phyloP scores from a whole-genome alignment of 352 stramenopile species.

The Blastocystis hominis region DNA sequence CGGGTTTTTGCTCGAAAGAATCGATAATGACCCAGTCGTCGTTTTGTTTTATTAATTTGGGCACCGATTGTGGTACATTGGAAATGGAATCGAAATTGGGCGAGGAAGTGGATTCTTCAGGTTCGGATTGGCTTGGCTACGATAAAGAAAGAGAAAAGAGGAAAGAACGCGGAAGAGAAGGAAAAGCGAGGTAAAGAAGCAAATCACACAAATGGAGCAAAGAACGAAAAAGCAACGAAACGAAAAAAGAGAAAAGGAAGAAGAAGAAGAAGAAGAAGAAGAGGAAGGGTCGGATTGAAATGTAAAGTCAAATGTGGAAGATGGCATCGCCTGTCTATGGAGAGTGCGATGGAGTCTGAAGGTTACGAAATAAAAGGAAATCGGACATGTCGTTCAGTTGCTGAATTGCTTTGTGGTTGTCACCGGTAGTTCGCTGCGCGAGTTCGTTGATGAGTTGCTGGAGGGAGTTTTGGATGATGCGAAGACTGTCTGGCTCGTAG shows the following conservation, averaged over 20 bases:
- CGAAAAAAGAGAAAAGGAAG: neutral
- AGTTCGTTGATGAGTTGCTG: neutral
- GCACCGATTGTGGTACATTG: too few species aligned
- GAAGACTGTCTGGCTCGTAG: neutral
- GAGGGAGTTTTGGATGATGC: neutral
- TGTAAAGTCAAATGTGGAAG: too few species aligned
- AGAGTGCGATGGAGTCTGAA: too few species aligned
- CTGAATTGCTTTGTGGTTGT: neutral
- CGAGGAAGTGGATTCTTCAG: neutral
- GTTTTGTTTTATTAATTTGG: neutral
- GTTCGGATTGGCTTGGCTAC: neutral
- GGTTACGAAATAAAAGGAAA: too few species aligned
- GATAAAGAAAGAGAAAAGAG: too few species aligned
- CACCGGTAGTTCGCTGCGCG: neutral
- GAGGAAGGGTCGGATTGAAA: too few species aligned
- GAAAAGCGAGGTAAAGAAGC: neutral
- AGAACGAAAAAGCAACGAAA: neutral
- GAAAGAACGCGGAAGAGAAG: neutral
- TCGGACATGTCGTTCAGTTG: neutral
- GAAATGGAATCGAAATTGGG: slow-evolving; percentile 13
- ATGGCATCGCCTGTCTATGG: too few species aligned
- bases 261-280: too few species aligned
- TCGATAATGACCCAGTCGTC: slow-evolving; percentile 15
- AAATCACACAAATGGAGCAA: neutral
- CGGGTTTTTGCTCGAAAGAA: too few species aligned